Evolutionary conservation across 768 basidiomycete genomes (phyloP).

Genomic region (Pleurotus djamor): DNA sequence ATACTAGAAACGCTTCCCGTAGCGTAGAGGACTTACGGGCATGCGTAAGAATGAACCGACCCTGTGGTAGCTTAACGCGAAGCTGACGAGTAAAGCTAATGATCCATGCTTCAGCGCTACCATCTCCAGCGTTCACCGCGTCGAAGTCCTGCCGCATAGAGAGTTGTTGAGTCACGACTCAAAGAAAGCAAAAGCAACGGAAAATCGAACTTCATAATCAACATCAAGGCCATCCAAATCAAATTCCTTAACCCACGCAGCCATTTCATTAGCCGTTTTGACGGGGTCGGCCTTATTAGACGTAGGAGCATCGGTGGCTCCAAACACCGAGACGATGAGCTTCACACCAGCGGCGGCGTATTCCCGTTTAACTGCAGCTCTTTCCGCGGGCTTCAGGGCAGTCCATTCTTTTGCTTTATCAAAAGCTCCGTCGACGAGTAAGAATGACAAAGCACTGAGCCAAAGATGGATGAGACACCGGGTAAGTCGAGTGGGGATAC

Average conservation of each 20-base stretch:
- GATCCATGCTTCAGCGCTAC: slow-evolving; percentile 56
- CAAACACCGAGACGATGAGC: slow-evolving; percentile 65
- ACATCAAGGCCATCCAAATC: slow-evolving; percentile 71
- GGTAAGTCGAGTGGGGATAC: slow-evolving; percentile 13
- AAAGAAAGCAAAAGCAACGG: no score
- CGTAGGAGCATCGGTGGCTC: slow-evolving; percentile 57
- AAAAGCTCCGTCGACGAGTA: slow-evolving; percentile 51
- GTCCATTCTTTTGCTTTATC: slow-evolving; percentile 64
- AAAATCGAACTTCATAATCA: slow-evolving; percentile 54
- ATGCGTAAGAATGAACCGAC: slow-evolving; percentile 51
- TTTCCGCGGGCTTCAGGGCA: slow-evolving; percentile 37
- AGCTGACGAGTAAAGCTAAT: slow-evolving; percentile 51
- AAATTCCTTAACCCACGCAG: slow-evolving; percentile 61
- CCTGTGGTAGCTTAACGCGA: slow-evolving; percentile 43
- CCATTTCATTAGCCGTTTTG: slow-evolving; percentile 59
- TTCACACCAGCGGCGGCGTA: slow-evolving; percentile 59
- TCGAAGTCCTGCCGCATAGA: slow-evolving; percentile 34
- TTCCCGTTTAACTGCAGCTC: slow-evolving; percentile 44
- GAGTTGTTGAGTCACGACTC: no score
- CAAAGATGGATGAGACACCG: slow-evolving; percentile 2
- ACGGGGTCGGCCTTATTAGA: slow-evolving; percentile 57
- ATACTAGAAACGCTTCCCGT: not conserved
- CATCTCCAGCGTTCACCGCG: slow-evolving; percentile 51
- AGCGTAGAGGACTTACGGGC: slow-evolving; percentile 37
- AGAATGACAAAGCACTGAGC: slow-evolving; percentile 48